Evolutionary conservation across 768 basidiomycete species (phyloP).

Genomic region (Russula emetica): DNA sequence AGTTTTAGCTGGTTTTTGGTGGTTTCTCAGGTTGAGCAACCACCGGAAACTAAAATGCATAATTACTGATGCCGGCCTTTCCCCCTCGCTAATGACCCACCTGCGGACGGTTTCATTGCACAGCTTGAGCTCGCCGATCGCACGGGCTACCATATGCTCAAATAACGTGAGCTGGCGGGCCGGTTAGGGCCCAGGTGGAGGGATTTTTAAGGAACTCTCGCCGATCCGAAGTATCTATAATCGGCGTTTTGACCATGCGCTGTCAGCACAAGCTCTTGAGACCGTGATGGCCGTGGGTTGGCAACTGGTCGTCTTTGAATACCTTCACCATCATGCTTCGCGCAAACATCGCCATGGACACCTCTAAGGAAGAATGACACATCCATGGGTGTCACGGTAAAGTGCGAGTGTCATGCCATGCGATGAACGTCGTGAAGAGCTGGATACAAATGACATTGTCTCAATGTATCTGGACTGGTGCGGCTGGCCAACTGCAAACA

Average conservation of each 20-base stretch:
- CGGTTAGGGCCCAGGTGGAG: constrained; percentile 4
- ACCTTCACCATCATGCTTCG: background rate
- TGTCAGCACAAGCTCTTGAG: constrained; percentile 21
- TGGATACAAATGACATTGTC: no score
- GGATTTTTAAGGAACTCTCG: constrained; percentile 13
- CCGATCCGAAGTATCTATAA: constrained; percentile 25
- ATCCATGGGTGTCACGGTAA: no score
- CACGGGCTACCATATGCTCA: constrained; percentile 1
- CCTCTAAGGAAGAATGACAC: background rate
- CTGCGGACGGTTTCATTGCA: background rate
- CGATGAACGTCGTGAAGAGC: no score
- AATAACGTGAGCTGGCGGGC: constrained; percentile 5
- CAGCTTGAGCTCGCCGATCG: background rate
- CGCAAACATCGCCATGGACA: background rate
- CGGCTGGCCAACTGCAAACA: no score
- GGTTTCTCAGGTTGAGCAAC: no score
- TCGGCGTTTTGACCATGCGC: constrained; percentile 25
- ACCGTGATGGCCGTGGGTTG: background rate
- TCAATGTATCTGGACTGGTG: no score
- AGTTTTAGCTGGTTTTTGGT: no score
- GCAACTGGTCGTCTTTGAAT: background rate
- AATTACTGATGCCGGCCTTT: no score
- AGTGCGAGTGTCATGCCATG: no score
- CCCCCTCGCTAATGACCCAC: background rate
- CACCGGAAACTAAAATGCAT: no score